Percentiles rank a stretch among this genome's conserved stretches.
phyloP scores from a whole-genome alignment of 1,284 basidiomycete genomes.

The Cronartium quercuum region DNA sequence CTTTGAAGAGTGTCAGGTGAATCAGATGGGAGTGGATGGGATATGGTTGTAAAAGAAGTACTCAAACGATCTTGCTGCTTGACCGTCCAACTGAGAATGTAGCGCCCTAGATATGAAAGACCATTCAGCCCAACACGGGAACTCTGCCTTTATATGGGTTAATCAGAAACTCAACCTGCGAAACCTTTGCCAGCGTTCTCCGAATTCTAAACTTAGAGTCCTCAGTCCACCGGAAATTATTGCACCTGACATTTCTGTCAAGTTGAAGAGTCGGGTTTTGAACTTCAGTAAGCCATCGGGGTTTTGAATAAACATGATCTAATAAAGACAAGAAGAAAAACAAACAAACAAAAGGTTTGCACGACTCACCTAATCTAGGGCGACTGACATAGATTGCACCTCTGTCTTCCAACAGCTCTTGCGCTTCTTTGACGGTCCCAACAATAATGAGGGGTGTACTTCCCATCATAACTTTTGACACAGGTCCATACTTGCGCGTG shows the following conservation, averaged over 20 bases:
- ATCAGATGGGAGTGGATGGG: background rate
- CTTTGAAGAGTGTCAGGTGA: background rate
- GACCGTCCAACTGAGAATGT: constrained; percentile 33
- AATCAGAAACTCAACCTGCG: constrained; percentile 31
- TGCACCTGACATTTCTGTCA: constrained; percentile 42
- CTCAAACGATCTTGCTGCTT: constrained; percentile 25
- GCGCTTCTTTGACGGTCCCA: constrained; percentile 22
- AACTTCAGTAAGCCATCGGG: constrained; percentile 8
- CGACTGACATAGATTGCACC: constrained; percentile 30
- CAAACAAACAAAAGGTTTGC: too few relatives aligned
- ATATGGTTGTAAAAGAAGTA: background rate
- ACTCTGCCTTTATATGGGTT: background rate
- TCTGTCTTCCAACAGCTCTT: constrained; percentile 17
- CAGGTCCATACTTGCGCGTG: constrained; percentile 32
- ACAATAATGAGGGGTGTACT: constrained; percentile 27
- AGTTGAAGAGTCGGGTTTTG: background rate
- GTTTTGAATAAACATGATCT: too few relatives aligned
- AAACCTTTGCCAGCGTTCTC: constrained; percentile 41
- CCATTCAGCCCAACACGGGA: background rate
- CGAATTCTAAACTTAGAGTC: constrained; percentile 42
- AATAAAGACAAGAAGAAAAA: background rate
- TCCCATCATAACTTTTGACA: constrained; percentile 26
- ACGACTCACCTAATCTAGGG: constrained; percentile 6
- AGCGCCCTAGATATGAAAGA: constrained; percentile 13
- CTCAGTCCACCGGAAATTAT: constrained; percentile 43